A percentile compares a stretch with the other conserved stretches of the same genome.
These are phyloP conservation scores for Sphaerulina vaccinii DNA, from an alignment of 2,329 filamentous ascomycete species.

Conservation along the genomic window DNA sequence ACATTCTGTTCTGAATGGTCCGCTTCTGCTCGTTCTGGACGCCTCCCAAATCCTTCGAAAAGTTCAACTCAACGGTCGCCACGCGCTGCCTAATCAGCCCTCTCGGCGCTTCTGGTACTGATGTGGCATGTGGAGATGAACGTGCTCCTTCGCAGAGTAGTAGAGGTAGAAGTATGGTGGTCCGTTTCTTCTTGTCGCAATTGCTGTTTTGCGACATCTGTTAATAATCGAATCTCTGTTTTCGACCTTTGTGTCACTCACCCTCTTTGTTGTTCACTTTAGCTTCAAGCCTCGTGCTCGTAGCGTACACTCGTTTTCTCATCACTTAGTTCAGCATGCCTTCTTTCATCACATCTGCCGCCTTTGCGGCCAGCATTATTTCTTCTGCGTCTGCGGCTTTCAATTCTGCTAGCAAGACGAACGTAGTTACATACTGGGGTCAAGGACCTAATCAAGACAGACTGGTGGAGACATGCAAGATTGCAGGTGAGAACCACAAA, in stretches of 20 bases:
- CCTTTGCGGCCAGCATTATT: conserved; percentile 11
- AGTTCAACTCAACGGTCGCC: neutral
- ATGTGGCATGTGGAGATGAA: conserved; percentile 12
- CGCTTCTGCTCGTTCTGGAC: neutral
- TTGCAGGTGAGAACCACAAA: neutral
- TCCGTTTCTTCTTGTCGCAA: neutral
- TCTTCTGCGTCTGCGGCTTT: conserved; percentile 43
- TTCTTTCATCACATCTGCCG: conserved; percentile 8
- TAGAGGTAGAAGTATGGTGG: neutral
- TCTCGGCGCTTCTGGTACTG: neutral
- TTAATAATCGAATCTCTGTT: neutral
- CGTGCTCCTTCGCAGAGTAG: neutral
- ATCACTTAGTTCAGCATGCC: conserved; percentile 10
- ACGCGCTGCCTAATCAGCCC: no score
- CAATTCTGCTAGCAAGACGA: conserved; percentile 44
- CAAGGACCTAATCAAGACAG: conserved; percentile 52
- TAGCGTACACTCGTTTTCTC: conserved; percentile 17
- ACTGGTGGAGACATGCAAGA: conserved; percentile 51
- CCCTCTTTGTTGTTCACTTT: neutral
- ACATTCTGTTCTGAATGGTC: neutral
- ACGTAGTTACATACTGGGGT: conserved; percentile 57
- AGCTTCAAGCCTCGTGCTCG: conserved; percentile 12
- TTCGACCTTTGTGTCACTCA: conserved; percentile 4
- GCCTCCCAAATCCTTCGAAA: conserved; percentile 2
- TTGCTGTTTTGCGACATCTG: neutral